Conservation (phyloP, 495 filamentous ascomycete genomes). For the Talaromyces trachyspermus region DNA sequence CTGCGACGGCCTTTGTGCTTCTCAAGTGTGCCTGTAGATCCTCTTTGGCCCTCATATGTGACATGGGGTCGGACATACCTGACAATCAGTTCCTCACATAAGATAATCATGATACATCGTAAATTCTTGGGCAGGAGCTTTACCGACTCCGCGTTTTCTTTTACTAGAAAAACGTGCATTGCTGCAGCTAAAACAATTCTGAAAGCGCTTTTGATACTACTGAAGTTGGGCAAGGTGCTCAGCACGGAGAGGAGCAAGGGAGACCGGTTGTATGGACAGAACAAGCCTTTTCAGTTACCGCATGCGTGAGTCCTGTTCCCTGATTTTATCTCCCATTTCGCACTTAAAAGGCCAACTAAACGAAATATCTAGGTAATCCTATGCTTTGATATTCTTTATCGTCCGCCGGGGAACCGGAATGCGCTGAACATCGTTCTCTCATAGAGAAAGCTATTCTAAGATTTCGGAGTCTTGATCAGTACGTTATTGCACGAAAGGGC, state of each 20-base stretch:
- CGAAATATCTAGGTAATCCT: constrained; percentile 23
- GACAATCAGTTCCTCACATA: constrained; percentile 38
- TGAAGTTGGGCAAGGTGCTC: too few species aligned
- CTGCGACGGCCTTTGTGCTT: constrained; percentile 25
- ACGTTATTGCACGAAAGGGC: constrained; percentile 29
- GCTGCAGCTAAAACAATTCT: constrained; percentile 40
- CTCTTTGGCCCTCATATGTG: constrained; percentile 30
- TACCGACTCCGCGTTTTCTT: constrained; percentile 28
- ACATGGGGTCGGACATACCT: constrained; percentile 37
- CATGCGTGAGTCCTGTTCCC: constrained; percentile 17
- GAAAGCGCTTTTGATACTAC: too few species aligned
- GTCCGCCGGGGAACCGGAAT: constrained; percentile 21
- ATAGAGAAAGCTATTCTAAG: constrained; percentile 25
- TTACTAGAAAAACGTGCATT: constrained; percentile 37
- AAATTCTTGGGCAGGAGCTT: constrained; percentile 39
- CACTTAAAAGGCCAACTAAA: neutral
- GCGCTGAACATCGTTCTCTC: constrained; percentile 24
- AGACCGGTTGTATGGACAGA: constrained; percentile 33
- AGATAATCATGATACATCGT: constrained; percentile 47
- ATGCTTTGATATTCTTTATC: constrained; percentile 35
- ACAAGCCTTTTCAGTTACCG: constrained; percentile 25
- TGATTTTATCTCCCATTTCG: neutral
- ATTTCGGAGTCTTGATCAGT: constrained; percentile 18
- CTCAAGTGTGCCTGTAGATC: constrained; percentile 25
- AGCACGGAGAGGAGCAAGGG: constrained; percentile 29